Percentiles rank a stretch among this genome's conserved stretches.
Conservation (phyloP, 176 grass and related monocot species). For the Musa acuminata region DNA sequence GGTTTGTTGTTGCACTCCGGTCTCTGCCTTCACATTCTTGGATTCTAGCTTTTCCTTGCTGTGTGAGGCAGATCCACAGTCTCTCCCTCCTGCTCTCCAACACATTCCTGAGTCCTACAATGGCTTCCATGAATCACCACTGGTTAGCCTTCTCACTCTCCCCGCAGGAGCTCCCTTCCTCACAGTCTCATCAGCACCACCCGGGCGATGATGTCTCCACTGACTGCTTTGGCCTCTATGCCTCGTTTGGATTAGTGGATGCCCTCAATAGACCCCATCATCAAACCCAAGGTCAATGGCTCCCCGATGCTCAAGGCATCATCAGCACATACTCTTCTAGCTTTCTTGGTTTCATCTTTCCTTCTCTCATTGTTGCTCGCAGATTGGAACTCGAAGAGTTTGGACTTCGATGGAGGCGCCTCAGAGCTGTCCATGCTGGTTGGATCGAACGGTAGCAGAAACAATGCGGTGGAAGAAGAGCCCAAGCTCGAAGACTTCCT, state of each 20-base stretch:
- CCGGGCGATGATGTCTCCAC: slow-evolving; percentile 28
- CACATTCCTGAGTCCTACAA: not conserved
- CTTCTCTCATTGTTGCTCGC: not conserved
- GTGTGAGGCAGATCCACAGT: no score
- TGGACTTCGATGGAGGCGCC: slow-evolving; percentile 22
- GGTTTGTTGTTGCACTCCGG: not conserved
- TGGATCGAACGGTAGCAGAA: slow-evolving; percentile 42
- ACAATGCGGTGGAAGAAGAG: slow-evolving; percentile 21
- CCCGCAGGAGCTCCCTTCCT: slow-evolving; percentile 65
- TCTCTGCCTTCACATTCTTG: not conserved
- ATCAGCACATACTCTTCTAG: not conserved
- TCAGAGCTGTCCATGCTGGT: slow-evolving; percentile 84
- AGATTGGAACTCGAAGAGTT: slow-evolving; percentile 94
- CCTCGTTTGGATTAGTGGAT: slow-evolving; percentile 17
- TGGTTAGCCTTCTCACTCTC: slow-evolving; percentile 93
- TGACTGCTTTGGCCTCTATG: slow-evolving; percentile 5
- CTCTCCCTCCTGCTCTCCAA: no score
- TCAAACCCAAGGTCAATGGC: slow-evolving; percentile 35
- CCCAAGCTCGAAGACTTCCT: slow-evolving; percentile 98
- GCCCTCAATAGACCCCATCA: slow-evolving; percentile 1
- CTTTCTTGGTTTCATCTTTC: not conserved
- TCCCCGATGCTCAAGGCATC: not conserved
- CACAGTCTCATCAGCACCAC: slow-evolving; percentile 33
- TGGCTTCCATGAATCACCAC: slow-evolving; percentile 88
- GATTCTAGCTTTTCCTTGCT: not conserved